Conservation (phyloP, 768 basidiomycete genomes). For the Amanita pallidorosea region DNA sequence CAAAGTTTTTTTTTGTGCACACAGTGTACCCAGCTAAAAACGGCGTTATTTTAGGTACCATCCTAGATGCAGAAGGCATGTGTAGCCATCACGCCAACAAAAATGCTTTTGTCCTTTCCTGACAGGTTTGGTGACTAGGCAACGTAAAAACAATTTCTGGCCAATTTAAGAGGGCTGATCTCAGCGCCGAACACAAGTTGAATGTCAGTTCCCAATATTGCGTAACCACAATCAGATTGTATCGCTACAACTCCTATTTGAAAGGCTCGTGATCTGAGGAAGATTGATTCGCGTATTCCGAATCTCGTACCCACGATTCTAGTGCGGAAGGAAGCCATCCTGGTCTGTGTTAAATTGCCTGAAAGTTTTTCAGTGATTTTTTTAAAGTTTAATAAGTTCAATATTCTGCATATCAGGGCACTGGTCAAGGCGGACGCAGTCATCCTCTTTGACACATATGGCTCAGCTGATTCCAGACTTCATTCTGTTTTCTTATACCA, state of each 20-base stretch:
- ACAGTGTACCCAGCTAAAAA: neutral
- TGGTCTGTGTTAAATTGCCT: slow-evolving; percentile 39
- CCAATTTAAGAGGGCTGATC: slow-evolving; percentile 82
- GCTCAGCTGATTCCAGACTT: slow-evolving; percentile 74
- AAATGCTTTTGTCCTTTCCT: slow-evolving; percentile 6
- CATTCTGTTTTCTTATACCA: slow-evolving; percentile 86
- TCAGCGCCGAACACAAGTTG: slow-evolving; percentile 78
- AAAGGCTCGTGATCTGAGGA: slow-evolving; percentile 90
- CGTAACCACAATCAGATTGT: slow-evolving; percentile 10
- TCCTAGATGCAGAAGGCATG: slow-evolving; percentile 75
- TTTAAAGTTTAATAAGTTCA: slow-evolving; percentile 44
- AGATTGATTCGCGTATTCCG: slow-evolving; percentile 90
- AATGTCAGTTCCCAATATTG: slow-evolving; percentile 57
- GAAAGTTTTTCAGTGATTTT: slow-evolving; percentile 1
- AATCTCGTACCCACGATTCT: slow-evolving; percentile 94
- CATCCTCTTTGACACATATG: slow-evolving; percentile 86
- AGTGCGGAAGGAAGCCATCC: slow-evolving; percentile 75
- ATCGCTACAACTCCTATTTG: slow-evolving; percentile 10
- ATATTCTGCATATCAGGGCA: slow-evolving; percentile 90
- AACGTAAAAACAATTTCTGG: slow-evolving; percentile 82
- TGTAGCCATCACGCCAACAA: slow-evolving; percentile 10
- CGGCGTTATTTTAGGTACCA: slow-evolving; percentile 52
- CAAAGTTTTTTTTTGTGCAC: slow-evolving; percentile 2
- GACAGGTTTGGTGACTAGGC: slow-evolving; percentile 31
- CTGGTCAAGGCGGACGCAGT: slow-evolving; percentile 90